Conservation (phyloP, 2,329 filamentous ascomycete genomes). For the Microascus cirrosus region DNA sequence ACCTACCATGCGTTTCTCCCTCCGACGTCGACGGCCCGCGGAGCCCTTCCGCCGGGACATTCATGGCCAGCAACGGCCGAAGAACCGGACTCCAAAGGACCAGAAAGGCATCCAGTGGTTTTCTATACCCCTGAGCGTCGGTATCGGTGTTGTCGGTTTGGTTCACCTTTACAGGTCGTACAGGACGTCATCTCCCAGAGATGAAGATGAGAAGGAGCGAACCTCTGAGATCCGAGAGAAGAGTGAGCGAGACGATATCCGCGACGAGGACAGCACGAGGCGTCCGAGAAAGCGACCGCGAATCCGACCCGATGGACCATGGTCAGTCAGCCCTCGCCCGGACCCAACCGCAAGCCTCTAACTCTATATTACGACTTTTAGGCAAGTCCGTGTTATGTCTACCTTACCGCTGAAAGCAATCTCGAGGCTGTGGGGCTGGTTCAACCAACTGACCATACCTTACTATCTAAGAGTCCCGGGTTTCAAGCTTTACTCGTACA, state of each 20-base stretch:
- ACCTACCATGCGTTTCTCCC: conserved; percentile 4
- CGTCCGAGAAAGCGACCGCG: conserved; percentile 42
- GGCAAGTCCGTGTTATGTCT: conserved; percentile 88
- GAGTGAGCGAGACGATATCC: conserved; percentile 7
- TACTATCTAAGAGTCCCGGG: conserved; percentile 81
- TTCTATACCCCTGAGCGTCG: conserved; percentile 77
- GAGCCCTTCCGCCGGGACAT: conserved; percentile 9
- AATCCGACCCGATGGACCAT: conserved; percentile 75
- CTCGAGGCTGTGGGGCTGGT: conserved; percentile 78
- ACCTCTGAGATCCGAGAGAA: conserved; percentile 22
- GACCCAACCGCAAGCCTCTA: neutral
- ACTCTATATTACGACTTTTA: conserved; percentile 14
- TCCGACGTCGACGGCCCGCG: conserved; percentile 14
- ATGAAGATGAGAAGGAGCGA: conserved; percentile 39
- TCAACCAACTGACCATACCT: conserved; percentile 82
- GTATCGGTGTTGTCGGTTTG: conserved; percentile 72
- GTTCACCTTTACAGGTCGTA: conserved; percentile 73
- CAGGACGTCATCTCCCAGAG: conserved; percentile 12
- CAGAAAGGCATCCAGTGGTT: conserved; percentile 65
- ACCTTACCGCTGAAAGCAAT: conserved; percentile 84
- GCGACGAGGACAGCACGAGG: conserved; percentile 9
- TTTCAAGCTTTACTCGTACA: conserved; percentile 81
- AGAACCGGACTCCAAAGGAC: conserved; percentile 18
- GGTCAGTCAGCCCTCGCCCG: conserved; percentile 32
- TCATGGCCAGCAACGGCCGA: conserved; percentile 27